These are phyloP conservation scores for Fusarium xyrophilum DNA, from an alignment of 2,329 filamentous ascomycete genomes.

Conservation along the genomic window DNA sequence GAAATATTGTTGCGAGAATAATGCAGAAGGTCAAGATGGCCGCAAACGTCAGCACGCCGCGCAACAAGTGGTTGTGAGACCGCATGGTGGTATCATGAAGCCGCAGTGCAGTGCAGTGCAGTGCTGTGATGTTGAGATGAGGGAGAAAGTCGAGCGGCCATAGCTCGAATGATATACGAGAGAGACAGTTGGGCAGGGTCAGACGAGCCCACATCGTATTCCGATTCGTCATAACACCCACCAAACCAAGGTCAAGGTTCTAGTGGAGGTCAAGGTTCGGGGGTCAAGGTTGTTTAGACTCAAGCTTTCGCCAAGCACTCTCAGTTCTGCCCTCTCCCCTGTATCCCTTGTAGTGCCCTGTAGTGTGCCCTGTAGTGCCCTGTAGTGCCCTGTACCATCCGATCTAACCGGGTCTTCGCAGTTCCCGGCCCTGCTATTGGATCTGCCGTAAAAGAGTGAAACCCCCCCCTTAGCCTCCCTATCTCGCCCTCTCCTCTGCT, in stretches of 20 bases:
- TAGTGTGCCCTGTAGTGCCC: no score
- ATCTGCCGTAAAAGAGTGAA: slow-evolving; percentile 6
- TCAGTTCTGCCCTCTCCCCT: background rate
- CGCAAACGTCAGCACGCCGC: slow-evolving; percentile 17
- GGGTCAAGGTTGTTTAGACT: background rate
- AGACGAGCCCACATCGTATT: background rate
- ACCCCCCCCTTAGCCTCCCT: background rate
- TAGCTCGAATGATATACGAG: slow-evolving; percentile 5
- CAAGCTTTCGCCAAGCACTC: slow-evolving; percentile 29
- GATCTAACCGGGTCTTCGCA: slow-evolving; percentile 18
- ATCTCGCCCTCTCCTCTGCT: background rate
- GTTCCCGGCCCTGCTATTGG: background rate
- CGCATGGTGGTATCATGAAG: slow-evolving; percentile 14
- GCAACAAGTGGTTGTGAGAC: slow-evolving; percentile 13
- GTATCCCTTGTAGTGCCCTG: background rate
- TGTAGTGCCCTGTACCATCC: slow-evolving; percentile 6
- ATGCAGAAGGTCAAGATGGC: slow-evolving; percentile 5
- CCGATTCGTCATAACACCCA: slow-evolving; percentile 6
- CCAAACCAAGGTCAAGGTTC: background rate
- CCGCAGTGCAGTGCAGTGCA: background rate
- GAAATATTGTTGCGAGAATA: slow-evolving; percentile 19
- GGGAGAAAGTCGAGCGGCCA: background rate
- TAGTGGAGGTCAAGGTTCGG: background rate
- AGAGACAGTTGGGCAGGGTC: background rate
- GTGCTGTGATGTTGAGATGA: background rate